Evolutionary conservation across 2,329 filamentous ascomycete species (phyloP).

Genomic region (Pseudogymnoascus verrucosus): DNA sequence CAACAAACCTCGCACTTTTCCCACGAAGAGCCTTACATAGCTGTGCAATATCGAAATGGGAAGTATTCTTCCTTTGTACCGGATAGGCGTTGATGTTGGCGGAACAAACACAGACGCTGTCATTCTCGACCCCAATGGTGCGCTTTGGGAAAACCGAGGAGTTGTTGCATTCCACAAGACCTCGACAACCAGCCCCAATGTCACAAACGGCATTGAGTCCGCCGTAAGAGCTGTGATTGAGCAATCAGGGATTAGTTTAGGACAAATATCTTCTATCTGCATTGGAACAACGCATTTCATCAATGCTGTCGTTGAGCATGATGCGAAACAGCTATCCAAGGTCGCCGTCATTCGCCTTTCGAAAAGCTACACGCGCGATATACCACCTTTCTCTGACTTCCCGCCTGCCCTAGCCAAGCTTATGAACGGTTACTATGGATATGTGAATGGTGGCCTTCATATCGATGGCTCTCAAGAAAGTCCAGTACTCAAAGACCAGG

Average conservation of each 20-base stretch:
- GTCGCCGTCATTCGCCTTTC: slow-evolving; percentile 46
- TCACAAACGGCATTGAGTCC: slow-evolving; percentile 19
- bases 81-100: slow-evolving; percentile 36
- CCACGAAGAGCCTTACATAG: background rate
- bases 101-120: slow-evolving; percentile 37
- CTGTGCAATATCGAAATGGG: slow-evolving; percentile 20
- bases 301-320: slow-evolving; percentile 42
- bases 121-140: slow-evolving; percentile 30
- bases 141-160: background rate
- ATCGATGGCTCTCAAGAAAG: slow-evolving; percentile 32
- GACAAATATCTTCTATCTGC: slow-evolving; percentile 16
- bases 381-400: slow-evolving; percentile 43
- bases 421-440: slow-evolving; percentile 38
- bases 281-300: slow-evolving; percentile 39
- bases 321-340: slow-evolving; percentile 39
- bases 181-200: slow-evolving; percentile 28
- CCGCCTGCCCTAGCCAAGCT: slow-evolving; percentile 37
- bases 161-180: slow-evolving; percentile 19
- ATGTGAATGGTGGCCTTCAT: slow-evolving; percentile 38
- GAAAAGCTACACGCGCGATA: slow-evolving; percentile 38
- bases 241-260: slow-evolving; percentile 14
- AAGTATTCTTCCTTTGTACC: slow-evolving; percentile 28
- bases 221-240: slow-evolving; percentile 19
- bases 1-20: background rate
- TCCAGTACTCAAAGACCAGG: slow-evolving; percentile 32